A percentile compares a stretch with the other conserved stretches of the same genome.
Conservation (phyloP, 2,329 filamentous ascomycete species). For the Cercospora beticola region DNA sequence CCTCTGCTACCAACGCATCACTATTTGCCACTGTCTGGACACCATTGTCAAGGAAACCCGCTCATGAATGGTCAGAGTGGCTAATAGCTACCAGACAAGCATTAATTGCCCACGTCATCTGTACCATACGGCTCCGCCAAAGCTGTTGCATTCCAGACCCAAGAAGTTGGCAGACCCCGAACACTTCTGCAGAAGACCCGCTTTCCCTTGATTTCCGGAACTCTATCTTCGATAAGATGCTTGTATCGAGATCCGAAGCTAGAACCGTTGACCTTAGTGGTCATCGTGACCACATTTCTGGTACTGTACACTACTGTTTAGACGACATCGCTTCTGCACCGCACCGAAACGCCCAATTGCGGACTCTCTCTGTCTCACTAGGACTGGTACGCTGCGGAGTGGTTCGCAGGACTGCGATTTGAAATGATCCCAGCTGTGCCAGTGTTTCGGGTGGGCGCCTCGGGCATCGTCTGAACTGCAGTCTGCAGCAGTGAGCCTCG, state of each 20-base stretch:
- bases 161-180: conserved; percentile 8
- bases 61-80: not conserved
- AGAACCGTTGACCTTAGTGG: not conserved
- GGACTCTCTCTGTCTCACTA: not conserved
- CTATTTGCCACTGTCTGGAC: not conserved
- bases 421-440: not conserved
- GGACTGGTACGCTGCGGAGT: not conserved
- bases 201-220: not conserved
- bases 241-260: conserved; percentile 8
- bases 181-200: not conserved
- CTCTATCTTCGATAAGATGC: conserved; percentile 11
- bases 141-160: not conserved
- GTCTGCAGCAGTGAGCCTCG: not conserved
- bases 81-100: conserved; percentile 1
- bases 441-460: not conserved
- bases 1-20: not conserved
- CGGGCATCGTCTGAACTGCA: not conserved
- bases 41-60: not conserved
- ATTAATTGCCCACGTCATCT: conserved; percentile 7
- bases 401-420: not conserved
- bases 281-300: not conserved
- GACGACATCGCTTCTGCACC: not conserved
- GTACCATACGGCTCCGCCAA: not conserved
- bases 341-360: not conserved
- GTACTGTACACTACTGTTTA: not conserved